Percentiles rank a stretch among this genome's conserved stretches.
Conservation (phyloP, 1,284 basidiomycete species). For the Fomitopsis palustris region DNA sequence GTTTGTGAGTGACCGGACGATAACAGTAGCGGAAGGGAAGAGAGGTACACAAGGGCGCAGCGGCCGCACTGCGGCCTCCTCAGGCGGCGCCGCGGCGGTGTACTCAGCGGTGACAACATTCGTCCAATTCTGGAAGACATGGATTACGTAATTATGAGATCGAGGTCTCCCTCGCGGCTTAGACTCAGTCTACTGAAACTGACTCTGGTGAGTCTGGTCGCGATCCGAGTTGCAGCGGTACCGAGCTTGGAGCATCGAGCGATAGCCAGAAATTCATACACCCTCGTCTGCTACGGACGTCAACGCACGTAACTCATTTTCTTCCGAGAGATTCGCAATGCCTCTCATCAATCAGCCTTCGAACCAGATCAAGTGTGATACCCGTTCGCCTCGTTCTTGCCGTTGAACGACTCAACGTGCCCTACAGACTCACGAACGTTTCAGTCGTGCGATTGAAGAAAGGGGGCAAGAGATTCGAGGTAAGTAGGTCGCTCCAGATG, state of each 20-base stretch:
- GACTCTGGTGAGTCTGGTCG: too few relatives aligned
- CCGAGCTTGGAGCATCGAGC: not conserved
- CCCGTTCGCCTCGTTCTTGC: constrained; percentile 5
- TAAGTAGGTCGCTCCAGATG: too few relatives aligned
- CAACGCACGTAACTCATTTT: not conserved
- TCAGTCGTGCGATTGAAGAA: constrained; percentile 95
- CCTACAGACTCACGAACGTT: constrained; percentile 87
- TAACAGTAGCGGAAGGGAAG: not conserved
- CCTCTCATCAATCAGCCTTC: constrained; percentile 75
- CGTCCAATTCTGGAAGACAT: not conserved
- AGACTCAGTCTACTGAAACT: not conserved
- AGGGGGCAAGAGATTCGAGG: constrained; percentile 97
- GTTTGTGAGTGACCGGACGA: not conserved
- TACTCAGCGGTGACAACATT: not conserved
- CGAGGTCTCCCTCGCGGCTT: not conserved
- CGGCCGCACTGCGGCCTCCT: not conserved
- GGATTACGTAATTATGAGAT: not conserved
- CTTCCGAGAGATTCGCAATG: constrained; percentile 26
- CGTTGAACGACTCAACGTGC: constrained; percentile 10
- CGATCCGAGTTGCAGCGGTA: too few relatives aligned
- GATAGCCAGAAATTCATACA: too few relatives aligned
- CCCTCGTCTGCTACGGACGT: not conserved
- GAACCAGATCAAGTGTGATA: constrained; percentile 77
- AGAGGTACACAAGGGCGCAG: not conserved
- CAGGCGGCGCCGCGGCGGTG: not conserved